phyloP scores from a whole-genome alignment of 352 stramenopile genomes.

The Globisporangium viniferum region DNA sequence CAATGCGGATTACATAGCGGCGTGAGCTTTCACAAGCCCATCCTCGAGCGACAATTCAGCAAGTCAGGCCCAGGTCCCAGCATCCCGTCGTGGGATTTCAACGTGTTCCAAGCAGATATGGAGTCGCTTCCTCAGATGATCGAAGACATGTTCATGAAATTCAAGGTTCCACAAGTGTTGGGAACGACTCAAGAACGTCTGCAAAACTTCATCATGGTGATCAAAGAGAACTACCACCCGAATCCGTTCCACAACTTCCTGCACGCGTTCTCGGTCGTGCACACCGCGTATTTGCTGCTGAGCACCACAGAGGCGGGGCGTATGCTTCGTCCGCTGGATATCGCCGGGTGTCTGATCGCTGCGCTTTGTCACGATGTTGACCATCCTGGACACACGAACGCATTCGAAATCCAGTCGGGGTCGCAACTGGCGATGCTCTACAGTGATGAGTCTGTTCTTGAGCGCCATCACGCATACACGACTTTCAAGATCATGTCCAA shows the following conservation, averaged over 20 bases:
- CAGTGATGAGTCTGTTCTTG: conserved; percentile 87
- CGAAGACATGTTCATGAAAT: conserved; percentile 77
- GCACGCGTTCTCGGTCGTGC: conserved; percentile 87
- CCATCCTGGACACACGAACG: conserved; percentile 88
- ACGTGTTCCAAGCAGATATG: conserved; percentile 65
- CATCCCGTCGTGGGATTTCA: conserved; percentile 73
- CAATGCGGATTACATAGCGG: conserved; percentile 4
- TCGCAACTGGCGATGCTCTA: conserved; percentile 84
- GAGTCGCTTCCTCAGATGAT: conserved; percentile 51
- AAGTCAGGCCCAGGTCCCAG: conserved; percentile 13
- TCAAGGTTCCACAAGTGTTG: conserved; percentile 62
- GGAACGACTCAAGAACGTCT: conserved; percentile 51
- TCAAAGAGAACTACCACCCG: conserved; percentile 83
- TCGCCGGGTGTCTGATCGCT: conserved; percentile 81
- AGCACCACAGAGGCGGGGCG: conserved; percentile 61
- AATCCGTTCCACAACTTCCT: conserved; percentile 92
- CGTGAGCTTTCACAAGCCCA: conserved; percentile 9
- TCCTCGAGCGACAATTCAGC: conserved; percentile 14
- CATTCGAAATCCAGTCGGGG: conserved; percentile 80
- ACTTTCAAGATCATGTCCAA: conserved; percentile 86
- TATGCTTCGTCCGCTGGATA: conserved; percentile 81
- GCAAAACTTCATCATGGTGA: conserved; percentile 77
- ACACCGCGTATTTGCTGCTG: conserved; percentile 82
- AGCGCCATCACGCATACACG: conserved; percentile 86
- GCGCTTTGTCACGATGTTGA: conserved; percentile 90